phyloP scores from a whole-genome alignment of 495 filamentous ascomycete species.

The Gamarada debralockiae region DNA sequence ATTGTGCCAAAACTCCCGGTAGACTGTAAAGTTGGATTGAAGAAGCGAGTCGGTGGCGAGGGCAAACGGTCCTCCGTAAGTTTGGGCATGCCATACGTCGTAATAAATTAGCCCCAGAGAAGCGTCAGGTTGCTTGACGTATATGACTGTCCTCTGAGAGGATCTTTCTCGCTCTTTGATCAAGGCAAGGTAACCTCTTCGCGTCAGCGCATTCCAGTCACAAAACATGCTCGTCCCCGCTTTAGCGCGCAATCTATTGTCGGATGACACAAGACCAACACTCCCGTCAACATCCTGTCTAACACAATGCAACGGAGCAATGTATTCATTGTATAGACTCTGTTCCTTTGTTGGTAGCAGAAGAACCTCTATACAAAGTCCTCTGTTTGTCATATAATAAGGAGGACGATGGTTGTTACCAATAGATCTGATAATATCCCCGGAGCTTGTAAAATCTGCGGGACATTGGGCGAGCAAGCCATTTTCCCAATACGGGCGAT shows the following conservation, averaged over 20 bases:
- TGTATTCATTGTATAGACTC: too few species aligned
- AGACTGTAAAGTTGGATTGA: background rate
- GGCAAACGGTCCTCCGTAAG: background rate
- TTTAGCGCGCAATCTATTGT: background rate
- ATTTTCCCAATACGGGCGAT: background rate
- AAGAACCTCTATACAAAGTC: background rate
- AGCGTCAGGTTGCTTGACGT: background rate
- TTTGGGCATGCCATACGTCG: too few species aligned
- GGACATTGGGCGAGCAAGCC: background rate
- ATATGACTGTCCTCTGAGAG: background rate
- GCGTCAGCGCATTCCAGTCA: background rate
- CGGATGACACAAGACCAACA: too few species aligned
- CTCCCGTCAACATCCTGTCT: too few species aligned
- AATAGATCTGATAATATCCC: background rate
- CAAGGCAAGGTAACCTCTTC: background rate
- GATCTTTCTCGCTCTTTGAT: too few species aligned
- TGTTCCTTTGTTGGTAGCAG: background rate
- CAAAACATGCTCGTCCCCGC: background rate
- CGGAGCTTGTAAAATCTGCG: background rate
- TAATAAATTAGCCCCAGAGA: background rate
- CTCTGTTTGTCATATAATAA: background rate
- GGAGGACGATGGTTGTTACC: background rate
- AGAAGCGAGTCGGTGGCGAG: background rate
- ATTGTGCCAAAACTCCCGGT: too few species aligned
- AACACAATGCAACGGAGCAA: background rate